A percentile compares a stretch with the other conserved stretches of the same genome.
phyloP scores from a whole-genome alignment of 768 basidiomycete genomes.

The Psilocybe cyanescens region DNA sequence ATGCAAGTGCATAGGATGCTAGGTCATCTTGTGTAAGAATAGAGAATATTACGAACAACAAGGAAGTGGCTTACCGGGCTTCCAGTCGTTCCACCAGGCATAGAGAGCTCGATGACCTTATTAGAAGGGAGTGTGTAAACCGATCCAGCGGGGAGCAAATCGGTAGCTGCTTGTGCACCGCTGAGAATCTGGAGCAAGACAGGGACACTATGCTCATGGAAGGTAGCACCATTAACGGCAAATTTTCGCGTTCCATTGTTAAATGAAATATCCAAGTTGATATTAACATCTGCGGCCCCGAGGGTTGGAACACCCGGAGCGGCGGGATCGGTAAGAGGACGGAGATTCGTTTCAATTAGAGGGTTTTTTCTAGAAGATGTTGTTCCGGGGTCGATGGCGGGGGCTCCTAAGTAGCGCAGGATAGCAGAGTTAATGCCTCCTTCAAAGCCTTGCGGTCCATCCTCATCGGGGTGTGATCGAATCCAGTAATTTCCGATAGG shows the following conservation, averaged over 20 bases:
- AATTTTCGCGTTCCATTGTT: conserved; percentile 25
- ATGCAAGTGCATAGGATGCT: conserved; percentile 50
- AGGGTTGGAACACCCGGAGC: conserved; percentile 35
- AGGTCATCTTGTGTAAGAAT: not conserved
- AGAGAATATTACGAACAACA: not conserved
- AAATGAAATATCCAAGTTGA: conserved; percentile 33
- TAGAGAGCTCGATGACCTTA: conserved; percentile 50
- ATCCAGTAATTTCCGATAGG: conserved; percentile 49
- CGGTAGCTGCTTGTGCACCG: conserved; percentile 36
- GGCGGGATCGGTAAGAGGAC: conserved; percentile 29
- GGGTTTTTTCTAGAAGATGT: conserved; percentile 27
- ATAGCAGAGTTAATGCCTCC: conserved; percentile 58
- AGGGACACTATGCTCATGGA: conserved; percentile 40
- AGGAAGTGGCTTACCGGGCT: conserved; percentile 32
- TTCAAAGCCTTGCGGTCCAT: conserved; percentile 16
- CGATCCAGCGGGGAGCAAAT: conserved; percentile 41
- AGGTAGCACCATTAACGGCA: conserved; percentile 37
- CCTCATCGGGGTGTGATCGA: conserved; percentile 35
- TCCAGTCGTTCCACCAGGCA: conserved; percentile 41
- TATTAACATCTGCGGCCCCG: conserved; percentile 43
- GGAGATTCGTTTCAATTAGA: conserved; percentile 41
- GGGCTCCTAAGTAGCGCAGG: conserved; percentile 50
- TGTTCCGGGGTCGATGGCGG: conserved; percentile 41
- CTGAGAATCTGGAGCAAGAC: conserved; percentile 51
- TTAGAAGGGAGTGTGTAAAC: conserved; percentile 46